phyloP scores from a whole-genome alignment of 2,329 filamentous ascomycete genomes.

The Xenoacremonium recifei region DNA sequence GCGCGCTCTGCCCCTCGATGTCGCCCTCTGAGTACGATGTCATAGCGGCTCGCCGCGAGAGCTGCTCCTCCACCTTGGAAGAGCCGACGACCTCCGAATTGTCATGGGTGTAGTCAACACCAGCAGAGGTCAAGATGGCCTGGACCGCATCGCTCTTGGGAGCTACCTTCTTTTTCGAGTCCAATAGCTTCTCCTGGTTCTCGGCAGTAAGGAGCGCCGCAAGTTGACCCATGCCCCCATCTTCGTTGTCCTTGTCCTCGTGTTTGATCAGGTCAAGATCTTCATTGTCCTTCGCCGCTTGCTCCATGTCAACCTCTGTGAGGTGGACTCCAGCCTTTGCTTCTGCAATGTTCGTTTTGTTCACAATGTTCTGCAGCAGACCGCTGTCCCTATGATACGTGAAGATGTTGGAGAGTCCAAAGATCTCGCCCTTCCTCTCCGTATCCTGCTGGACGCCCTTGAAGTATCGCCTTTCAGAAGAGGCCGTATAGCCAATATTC shows the following conservation, averaged over 20 bases:
- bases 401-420: conserved; percentile 85
- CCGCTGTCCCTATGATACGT: conserved; percentile 76
- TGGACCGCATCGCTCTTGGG: conserved; percentile 72
- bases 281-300: conserved; percentile 55
- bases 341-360: conserved; percentile 97
- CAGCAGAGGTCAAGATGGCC: conserved; percentile 82
- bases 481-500: conserved; percentile 94
- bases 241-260: conserved; percentile 54
- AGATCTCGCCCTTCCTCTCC: conserved; percentile 87
- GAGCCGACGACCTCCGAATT: conserved; percentile 94
- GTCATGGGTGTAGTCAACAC: conserved; percentile 93
- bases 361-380: conserved; percentile 90
- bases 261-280: conserved; percentile 41
- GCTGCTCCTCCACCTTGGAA: conserved; percentile 83
- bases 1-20: conserved; percentile 48
- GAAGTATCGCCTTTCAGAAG: conserved; percentile 90
- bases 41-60: conserved; percentile 74
- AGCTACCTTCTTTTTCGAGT: conserved; percentile 35
- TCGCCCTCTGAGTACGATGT: conserved; percentile 44
- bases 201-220: conserved; percentile 51
- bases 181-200: conserved; percentile 40
- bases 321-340: conserved; percentile 81
- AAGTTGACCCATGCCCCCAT: conserved; percentile 71
- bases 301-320: conserved; percentile 70
- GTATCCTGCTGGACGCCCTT: conserved; percentile 85